These are phyloP conservation scores for Groenewaldozyma auringiensis DNA, from an alignment of 1,139 yeast species.

Conservation along the genomic window DNA sequence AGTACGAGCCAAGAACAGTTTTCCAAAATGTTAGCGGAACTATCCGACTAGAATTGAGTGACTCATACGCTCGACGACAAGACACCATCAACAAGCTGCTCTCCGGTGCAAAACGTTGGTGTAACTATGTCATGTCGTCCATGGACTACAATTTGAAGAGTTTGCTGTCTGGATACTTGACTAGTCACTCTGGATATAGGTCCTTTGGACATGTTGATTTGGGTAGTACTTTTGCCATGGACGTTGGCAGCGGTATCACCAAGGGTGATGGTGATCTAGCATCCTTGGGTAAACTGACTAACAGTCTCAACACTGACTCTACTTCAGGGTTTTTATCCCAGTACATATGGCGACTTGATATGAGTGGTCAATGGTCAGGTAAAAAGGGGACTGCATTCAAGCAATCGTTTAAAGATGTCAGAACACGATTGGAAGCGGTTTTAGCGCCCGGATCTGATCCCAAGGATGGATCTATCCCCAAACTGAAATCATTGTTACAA, in stretches of 20 bases:
- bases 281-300: constrained; percentile 18
- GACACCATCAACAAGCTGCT: constrained; percentile 56
- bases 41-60: constrained; percentile 60
- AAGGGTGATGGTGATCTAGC: constrained; percentile 43
- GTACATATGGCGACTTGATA: constrained; percentile 54
- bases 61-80: constrained; percentile 70
- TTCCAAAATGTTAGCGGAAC: constrained; percentile 53
- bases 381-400: constrained; percentile 27
- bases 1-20: constrained; percentile 72
- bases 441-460: constrained; percentile 10
- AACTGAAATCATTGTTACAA: constrained; percentile 25
- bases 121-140: constrained; percentile 43
- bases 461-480: constrained; percentile 15
- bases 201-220: constrained; percentile 43
- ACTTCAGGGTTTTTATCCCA: constrained; percentile 72
- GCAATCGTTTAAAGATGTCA: constrained; percentile 4
- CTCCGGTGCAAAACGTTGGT: constrained; percentile 60
- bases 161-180: constrained; percentile 66
- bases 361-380: constrained; percentile 6
- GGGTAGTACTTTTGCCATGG: constrained; percentile 86
- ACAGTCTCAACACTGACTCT: constrained; percentile 40
- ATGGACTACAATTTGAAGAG: constrained; percentile 71
- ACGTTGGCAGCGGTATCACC: constrained; percentile 69
- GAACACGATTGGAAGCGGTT: constrained; percentile 14
- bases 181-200: constrained; percentile 34